These are phyloP conservation scores for Glarea lozoyensis DNA, from an alignment of 495 filamentous ascomycete species.

Conservation along the genomic window DNA sequence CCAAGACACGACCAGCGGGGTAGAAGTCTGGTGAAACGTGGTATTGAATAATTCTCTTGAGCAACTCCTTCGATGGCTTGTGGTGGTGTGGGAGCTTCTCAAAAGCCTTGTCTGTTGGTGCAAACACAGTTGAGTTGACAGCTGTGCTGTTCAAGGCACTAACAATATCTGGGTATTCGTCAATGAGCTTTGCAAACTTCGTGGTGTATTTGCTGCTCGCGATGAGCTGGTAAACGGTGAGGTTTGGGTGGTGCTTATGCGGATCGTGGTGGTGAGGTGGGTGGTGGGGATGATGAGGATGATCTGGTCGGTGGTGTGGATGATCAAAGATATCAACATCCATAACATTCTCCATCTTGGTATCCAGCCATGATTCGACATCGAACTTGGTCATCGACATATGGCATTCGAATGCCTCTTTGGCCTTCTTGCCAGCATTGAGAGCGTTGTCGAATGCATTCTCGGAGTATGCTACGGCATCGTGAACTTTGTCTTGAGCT, in stretches of 20 bases:
- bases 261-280: conserved; percentile 21
- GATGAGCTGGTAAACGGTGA: conserved; percentile 73
- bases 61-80: conserved; percentile 48
- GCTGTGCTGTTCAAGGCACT: conserved; percentile 57
- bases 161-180: conserved; percentile 61
- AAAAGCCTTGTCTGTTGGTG: conserved; percentile 52
- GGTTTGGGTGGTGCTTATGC: conserved; percentile 39
- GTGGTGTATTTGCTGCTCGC: conserved; percentile 61
- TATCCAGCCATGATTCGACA: conserved; percentile 32
- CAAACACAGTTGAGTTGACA: conserved; percentile 70
- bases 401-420: conserved; percentile 27
- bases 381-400: conserved; percentile 26
- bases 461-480: conserved; percentile 27
- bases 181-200: conserved; percentile 63
- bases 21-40: conserved; percentile 59
- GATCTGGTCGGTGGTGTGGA: conserved; percentile 4
- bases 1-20: conserved; percentile 45
- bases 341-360: conserved; percentile 18
- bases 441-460: conserved; percentile 37
- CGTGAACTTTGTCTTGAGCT: conserved; percentile 25
- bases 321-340: conserved; percentile 21
- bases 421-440: conserved; percentile 25
- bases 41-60: conserved; percentile 59
- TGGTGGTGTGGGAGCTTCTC: conserved; percentile 51
- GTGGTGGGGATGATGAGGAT: conserved; percentile 13